phyloP scores from a whole-genome alignment of 495 filamentous ascomycete genomes.

The Penicillium alfredii region DNA sequence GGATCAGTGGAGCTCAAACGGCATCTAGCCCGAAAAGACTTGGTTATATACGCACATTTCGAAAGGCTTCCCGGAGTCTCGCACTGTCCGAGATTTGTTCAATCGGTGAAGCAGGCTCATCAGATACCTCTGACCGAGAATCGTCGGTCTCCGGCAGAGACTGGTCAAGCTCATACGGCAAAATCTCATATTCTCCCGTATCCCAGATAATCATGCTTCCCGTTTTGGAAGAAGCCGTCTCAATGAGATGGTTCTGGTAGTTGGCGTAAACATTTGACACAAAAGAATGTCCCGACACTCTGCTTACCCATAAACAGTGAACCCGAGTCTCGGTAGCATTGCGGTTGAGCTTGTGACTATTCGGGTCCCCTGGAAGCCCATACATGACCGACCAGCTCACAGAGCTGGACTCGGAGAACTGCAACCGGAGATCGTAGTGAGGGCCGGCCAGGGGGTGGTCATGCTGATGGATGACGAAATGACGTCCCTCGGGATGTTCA shows the following conservation, averaged over 20 bases:
- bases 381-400: conserved; percentile 63
- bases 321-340: conserved; percentile 64
- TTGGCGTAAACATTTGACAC: background rate
- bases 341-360: conserved; percentile 49
- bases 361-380: conserved; percentile 58
- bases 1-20: background rate
- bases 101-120: conserved; percentile 2
- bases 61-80: conserved; percentile 50
- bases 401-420: conserved; percentile 59
- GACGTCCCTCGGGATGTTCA: conserved; percentile 42
- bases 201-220: conserved; percentile 68
- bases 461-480: conserved; percentile 65
- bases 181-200: conserved; percentile 57
- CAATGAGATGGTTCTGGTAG: conserved; percentile 58
- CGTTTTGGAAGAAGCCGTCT: conserved; percentile 52
- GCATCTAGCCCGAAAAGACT: too few relatives aligned
- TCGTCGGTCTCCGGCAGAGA: conserved; percentile 41
- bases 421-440: conserved; percentile 61
- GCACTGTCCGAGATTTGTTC: conserved; percentile 41
- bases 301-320: conserved; percentile 58
- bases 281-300: background rate
- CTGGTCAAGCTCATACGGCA: conserved; percentile 36
- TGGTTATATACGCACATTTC: conserved; percentile 29
- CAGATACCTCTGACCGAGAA: conserved; percentile 27
- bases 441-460: conserved; percentile 61